These are phyloP conservation scores for Xerocomus minutiporus DNA, from an alignment of 1,284 basidiomycete species.

Conservation along the genomic window DNA sequence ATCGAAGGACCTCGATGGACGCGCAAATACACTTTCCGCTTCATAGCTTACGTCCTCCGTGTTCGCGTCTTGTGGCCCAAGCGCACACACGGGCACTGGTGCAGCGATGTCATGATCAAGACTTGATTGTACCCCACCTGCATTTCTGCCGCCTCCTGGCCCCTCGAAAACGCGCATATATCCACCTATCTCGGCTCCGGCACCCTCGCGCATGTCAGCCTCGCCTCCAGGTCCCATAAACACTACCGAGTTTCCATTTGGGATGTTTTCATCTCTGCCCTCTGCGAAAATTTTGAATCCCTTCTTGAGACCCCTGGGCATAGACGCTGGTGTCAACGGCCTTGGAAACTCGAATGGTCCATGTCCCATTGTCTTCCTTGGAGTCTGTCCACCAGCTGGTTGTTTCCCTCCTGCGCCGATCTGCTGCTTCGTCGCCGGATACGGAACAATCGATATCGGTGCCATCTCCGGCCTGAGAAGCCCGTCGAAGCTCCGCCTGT, in stretches of 20 bases:
- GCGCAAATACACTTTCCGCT: constrained; percentile 6
- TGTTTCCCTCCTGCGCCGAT: constrained; percentile 2
- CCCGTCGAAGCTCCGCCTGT: constrained; percentile 23
- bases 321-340: constrained; percentile 21
- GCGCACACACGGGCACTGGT: constrained; percentile 16
- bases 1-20: constrained; percentile 9
- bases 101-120: constrained; percentile 13
- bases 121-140: constrained; percentile 1
- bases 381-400: constrained; percentile 15
- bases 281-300: constrained; percentile 5
- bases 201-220: background rate
- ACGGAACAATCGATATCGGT: constrained; percentile 26
- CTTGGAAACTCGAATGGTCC: constrained; percentile 12
- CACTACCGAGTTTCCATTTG: background rate
- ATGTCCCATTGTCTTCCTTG: constrained; percentile 11
- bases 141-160: background rate
- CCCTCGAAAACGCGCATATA: constrained; percentile 27
- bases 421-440: constrained; percentile 10
- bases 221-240: constrained; percentile 9
- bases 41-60: background rate
- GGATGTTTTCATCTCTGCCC: constrained; percentile 4
- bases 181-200: constrained; percentile 9
- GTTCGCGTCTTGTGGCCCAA: constrained; percentile 1
- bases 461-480: constrained; percentile 19
- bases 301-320: constrained; percentile 13